phyloP scores from a whole-genome alignment of 2,329 filamentous ascomycete genomes.

The Aphanoascus verrucosus region DNA sequence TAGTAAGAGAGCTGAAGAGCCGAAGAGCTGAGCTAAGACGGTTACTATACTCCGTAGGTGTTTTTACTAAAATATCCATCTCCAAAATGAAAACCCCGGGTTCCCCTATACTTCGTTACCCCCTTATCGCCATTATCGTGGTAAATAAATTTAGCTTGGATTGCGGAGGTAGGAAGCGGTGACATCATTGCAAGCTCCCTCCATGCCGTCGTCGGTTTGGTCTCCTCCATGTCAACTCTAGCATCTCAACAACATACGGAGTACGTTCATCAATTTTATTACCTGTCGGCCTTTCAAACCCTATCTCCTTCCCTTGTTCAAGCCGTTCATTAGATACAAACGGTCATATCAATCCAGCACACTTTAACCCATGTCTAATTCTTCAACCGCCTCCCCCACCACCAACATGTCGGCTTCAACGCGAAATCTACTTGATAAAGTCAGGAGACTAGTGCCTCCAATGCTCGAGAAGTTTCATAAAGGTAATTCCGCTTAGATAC shows the following conservation, averaged over 20 bases:
- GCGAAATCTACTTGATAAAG: slow-evolving; percentile 65
- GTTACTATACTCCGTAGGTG: too few species aligned
- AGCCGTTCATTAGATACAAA: neutral
- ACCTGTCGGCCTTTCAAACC: neutral
- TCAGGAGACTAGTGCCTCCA: slow-evolving; percentile 82
- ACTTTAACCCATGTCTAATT: neutral
- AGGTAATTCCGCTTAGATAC: slow-evolving; percentile 44
- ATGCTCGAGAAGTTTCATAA: slow-evolving; percentile 96
- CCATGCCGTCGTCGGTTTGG: neutral
- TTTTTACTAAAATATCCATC: too few species aligned
- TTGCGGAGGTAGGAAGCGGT: neutral
- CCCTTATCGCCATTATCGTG: too few species aligned
- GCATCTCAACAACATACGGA: neutral
- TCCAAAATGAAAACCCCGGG: too few species aligned
- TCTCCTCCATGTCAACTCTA: neutral
- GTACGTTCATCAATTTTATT: neutral
- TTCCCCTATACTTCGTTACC: too few species aligned
- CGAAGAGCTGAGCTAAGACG: too few species aligned
- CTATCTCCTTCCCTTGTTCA: neutral
- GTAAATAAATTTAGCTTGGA: too few species aligned
- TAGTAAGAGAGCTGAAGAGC: neutral
- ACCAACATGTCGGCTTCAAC: slow-evolving; percentile 54
- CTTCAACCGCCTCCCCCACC: neutral
- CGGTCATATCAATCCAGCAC: neutral
- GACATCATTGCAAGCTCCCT: neutral